Evolutionary conservation across 2,329 filamentous ascomycete species (phyloP).

Genomic region (Colletotrichum lentis): DNA sequence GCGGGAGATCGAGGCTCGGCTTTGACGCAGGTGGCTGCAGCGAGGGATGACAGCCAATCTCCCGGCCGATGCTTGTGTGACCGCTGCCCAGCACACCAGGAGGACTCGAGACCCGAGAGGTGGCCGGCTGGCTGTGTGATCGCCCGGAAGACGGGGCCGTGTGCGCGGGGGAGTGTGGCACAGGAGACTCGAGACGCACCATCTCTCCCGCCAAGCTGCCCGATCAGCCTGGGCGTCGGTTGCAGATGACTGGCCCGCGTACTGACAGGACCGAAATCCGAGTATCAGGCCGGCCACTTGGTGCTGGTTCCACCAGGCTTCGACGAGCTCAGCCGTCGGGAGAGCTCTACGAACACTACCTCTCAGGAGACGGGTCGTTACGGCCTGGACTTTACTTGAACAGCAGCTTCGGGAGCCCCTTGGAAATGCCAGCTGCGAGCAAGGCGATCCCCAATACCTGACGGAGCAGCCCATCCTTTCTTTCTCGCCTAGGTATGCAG

Average conservation of each 20-base stretch:
- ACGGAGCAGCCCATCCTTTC: conserved; percentile 23
- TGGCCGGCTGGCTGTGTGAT: neutral
- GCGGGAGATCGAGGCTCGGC: conserved; percentile 31
- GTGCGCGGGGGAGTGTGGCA: conserved; percentile 15
- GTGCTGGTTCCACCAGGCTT: neutral
- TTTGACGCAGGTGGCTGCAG: conserved; percentile 33
- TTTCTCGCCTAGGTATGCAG: conserved; percentile 1
- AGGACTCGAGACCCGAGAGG: neutral
- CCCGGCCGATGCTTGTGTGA: conserved; percentile 22
- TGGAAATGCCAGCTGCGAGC: conserved; percentile 10
- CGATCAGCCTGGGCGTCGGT: conserved; percentile 33
- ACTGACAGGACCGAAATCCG: neutral
- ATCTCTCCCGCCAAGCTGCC: conserved; percentile 26
- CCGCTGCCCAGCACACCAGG: neutral
- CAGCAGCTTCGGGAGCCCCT: neutral
- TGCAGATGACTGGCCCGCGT: conserved; percentile 17
- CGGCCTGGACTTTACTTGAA: neutral
- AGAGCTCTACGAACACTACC: conserved; percentile 10
- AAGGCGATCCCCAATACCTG: conserved; percentile 16
- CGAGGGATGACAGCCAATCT: conserved; percentile 25
- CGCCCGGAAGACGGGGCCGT: conserved; percentile 14
- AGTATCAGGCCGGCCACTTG: conserved; percentile 2
- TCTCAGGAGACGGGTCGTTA: neutral
- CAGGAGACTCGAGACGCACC: conserved; percentile 15
- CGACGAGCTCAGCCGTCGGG: conserved; percentile 1